A percentile compares a stretch with the other conserved stretches of the same genome.
These are phyloP conservation scores for Penicillium waksmanii DNA, from an alignment of 495 filamentous ascomycete genomes.

Conservation along the genomic window DNA sequence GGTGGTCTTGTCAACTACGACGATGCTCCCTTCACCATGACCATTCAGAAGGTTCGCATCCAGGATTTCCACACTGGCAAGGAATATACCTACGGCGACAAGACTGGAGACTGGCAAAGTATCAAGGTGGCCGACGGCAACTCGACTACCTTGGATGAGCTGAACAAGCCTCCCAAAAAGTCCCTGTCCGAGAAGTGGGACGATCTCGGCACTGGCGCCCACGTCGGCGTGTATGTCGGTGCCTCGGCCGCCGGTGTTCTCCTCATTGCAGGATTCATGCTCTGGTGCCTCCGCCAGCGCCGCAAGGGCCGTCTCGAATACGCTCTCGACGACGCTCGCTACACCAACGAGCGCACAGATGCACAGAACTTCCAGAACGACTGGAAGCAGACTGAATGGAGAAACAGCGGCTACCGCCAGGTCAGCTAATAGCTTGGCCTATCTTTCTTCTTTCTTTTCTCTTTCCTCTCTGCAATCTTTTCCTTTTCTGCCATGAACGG, in stretches of 20 bases:
- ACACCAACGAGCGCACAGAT: slow-evolving; percentile 64
- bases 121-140: slow-evolving; percentile 57
- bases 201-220: slow-evolving; percentile 54
- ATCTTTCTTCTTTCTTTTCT: neutral
- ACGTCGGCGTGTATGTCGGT: slow-evolving; percentile 62
- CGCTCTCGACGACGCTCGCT: slow-evolving; percentile 56
- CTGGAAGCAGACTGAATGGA: slow-evolving; percentile 48
- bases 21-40: slow-evolving; percentile 72
- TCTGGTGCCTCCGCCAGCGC: slow-evolving; percentile 71
- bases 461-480: neutral
- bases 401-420: slow-evolving; percentile 39
- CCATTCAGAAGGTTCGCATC: slow-evolving; percentile 51
- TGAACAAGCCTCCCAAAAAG: slow-evolving; percentile 43
- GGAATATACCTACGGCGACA: slow-evolving; percentile 43
- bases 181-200: slow-evolving; percentile 60
- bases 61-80: slow-evolving; percentile 43
- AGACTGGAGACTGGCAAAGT: slow-evolving; percentile 37
- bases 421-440: slow-evolving; percentile 22
- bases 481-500: slow-evolving; percentile 16
- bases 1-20: slow-evolving; percentile 66
- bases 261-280: slow-evolving; percentile 49
- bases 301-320: slow-evolving; percentile 66
- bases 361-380: slow-evolving; percentile 57
- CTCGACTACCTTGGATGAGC: slow-evolving; percentile 52
- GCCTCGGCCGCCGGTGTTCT: slow-evolving; percentile 55